A percentile compares a stretch with the other conserved stretches of the same genome.
Evolutionary conservation across 2,329 filamentous ascomycete genomes (phyloP).

Genomic region (Claviceps sp.): DNA sequence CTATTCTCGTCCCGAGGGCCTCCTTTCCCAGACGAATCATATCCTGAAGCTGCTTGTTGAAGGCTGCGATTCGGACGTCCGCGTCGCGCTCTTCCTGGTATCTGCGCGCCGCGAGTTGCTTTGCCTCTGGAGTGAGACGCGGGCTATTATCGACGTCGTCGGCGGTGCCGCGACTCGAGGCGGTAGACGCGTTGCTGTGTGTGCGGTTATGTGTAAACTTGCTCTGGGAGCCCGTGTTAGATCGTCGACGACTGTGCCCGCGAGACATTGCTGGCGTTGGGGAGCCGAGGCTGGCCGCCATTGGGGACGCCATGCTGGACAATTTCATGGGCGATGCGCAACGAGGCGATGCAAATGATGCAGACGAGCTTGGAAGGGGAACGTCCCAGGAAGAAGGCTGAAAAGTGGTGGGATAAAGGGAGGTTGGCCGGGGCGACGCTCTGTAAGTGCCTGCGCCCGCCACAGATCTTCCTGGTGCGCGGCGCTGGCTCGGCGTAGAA

Average conservation of each 20-base stretch:
- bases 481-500: constrained; percentile 21
- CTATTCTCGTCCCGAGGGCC: constrained; percentile 63
- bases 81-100: constrained; percentile 62
- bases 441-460: constrained; percentile 4
- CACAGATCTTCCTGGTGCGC: constrained; percentile 15
- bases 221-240: constrained; percentile 5
- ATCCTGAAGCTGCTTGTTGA: constrained; percentile 66
- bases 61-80: constrained; percentile 63
- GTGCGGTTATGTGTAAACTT: constrained; percentile 26
- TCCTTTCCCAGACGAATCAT: constrained; percentile 86
- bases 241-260: constrained; percentile 9
- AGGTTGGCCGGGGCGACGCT: constrained; percentile 12
- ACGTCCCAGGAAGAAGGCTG: constrained; percentile 5
- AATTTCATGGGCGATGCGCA: constrained; percentile 30
- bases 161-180: constrained; percentile 18
- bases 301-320: constrained; percentile 16
- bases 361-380: constrained; percentile 16
- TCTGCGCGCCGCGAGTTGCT: constrained; percentile 57
- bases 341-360: constrained; percentile 20
- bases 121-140: constrained; percentile 51
- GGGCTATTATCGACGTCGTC: constrained; percentile 26
- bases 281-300: constrained; percentile 12
- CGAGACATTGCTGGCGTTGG: constrained; percentile 10
- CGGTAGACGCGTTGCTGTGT: constrained; percentile 30
- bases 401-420: constrained; percentile 21